Conservation (phyloP, 108 stramenopile species). For the Skeletonema menzelii region DNA sequence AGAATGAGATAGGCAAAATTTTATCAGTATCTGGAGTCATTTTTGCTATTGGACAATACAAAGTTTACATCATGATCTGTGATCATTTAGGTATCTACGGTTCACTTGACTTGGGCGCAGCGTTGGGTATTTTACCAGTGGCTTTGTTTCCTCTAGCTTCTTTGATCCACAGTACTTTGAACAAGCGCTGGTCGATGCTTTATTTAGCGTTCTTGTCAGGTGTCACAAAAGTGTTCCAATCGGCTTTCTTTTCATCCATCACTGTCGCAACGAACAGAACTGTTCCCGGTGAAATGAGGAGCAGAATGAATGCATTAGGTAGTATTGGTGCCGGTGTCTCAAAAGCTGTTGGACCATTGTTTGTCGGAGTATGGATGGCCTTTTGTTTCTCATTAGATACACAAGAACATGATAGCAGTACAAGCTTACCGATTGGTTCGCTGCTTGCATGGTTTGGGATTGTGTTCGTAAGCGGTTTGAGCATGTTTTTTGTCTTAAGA, state of each 20-base stretch:
- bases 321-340: slow-evolving; percentile 63
- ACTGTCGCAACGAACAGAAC: slow-evolving; percentile 64
- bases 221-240: slow-evolving; percentile 41
- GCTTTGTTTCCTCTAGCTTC: slow-evolving; percentile 52
- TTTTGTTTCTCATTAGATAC: slow-evolving; percentile 22
- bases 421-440: background rate
- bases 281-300: slow-evolving; percentile 56
- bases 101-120: slow-evolving; percentile 46
- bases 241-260: slow-evolving; percentile 56
- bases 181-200: slow-evolving; percentile 1
- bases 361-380: slow-evolving; percentile 53
- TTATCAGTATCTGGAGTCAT: slow-evolving; percentile 55
- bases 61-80: slow-evolving; percentile 37
- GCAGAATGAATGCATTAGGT: slow-evolving; percentile 69
- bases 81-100: slow-evolving; percentile 52
- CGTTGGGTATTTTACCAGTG: slow-evolving; percentile 33
- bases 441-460: slow-evolving; percentile 14
- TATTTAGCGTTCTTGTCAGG: slow-evolving; percentile 35
- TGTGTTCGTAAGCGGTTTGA: background rate
- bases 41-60: slow-evolving; percentile 58
- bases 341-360: slow-evolving; percentile 56
- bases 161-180: background rate
- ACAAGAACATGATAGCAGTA: background rate
- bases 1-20: slow-evolving; percentile 65
- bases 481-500: background rate